Percentiles rank a stretch among this genome's conserved stretches.
Conservation (phyloP, 805 yeast genomes). For the Candida patagonica region DNA sequence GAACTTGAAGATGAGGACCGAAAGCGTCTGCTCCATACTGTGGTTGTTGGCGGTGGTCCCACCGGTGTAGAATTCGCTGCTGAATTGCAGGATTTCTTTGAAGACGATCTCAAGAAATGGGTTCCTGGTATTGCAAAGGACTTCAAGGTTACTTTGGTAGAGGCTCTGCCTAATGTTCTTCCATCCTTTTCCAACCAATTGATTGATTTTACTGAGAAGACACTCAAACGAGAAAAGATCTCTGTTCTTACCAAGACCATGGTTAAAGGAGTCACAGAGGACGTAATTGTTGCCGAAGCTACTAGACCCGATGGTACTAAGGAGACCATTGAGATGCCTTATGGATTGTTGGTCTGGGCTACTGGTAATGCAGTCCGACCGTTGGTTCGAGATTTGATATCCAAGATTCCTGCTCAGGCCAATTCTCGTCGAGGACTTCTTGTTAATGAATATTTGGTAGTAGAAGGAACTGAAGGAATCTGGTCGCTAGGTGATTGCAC, state of each 20-base stretch:
- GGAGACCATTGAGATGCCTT: constrained; percentile 58
- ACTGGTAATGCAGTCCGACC: constrained; percentile 91
- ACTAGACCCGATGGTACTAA: constrained; percentile 60
- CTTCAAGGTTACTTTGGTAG: constrained; percentile 75
- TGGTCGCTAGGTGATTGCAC: constrained; percentile 95
- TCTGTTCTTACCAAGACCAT: constrained; percentile 73
- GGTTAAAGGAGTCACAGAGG: constrained; percentile 76
- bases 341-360: constrained; percentile 94
- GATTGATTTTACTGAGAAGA: constrained; percentile 64
- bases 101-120: constrained; percentile 83
- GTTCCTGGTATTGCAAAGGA: constrained; percentile 79
- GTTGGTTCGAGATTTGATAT: constrained; percentile 55
- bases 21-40: constrained; percentile 73
- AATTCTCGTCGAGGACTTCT: constrained; percentile 85
- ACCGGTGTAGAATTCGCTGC: constrained; percentile 83
- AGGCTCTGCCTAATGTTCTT: constrained; percentile 85
- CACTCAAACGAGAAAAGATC: constrained; percentile 60
- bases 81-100: constrained; percentile 87
- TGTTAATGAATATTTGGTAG: constrained; percentile 71
- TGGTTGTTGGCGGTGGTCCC: constrained; percentile 98
- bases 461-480: constrained; percentile 74
- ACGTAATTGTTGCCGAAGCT: constrained; percentile 58
- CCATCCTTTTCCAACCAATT: constrained; percentile 36
- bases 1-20: constrained; percentile 62
- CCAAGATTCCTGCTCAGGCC: constrained; percentile 58